A percentile compares a stretch with the other conserved stretches of the same genome.
phyloP scores from a whole-genome alignment of 2,329 filamentous ascomycete species.

The Cadophora malorum region DNA sequence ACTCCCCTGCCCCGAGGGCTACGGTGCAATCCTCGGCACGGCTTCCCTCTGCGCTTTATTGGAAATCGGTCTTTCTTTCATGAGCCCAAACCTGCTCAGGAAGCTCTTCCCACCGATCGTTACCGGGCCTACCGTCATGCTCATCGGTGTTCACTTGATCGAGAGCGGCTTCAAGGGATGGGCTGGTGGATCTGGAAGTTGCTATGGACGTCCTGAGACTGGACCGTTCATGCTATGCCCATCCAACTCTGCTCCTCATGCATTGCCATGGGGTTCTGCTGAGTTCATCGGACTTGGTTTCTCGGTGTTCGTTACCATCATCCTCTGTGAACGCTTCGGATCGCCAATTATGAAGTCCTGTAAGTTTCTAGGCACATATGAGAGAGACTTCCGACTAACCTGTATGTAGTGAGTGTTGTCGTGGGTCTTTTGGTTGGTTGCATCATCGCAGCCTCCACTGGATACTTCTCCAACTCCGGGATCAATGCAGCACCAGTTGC shows the following conservation, averaged over 20 bases:
- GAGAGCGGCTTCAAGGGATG: constrained; percentile 76
- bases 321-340: constrained; percentile 81
- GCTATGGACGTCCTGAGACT: constrained; percentile 54
- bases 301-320: constrained; percentile 79
- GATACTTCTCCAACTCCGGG: constrained; percentile 77
- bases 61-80: constrained; percentile 77
- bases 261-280: constrained; percentile 78
- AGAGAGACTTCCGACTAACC: not conserved
- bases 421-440: constrained; percentile 77
- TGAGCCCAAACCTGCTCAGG: constrained; percentile 71
- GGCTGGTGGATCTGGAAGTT: constrained; percentile 75
- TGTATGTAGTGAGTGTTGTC: constrained; percentile 58
- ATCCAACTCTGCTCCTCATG: constrained; percentile 69
- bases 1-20: constrained; percentile 77
- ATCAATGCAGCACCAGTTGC: constrained; percentile 75
- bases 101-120: constrained; percentile 81
- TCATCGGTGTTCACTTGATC: constrained; percentile 78
- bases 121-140: constrained; percentile 73
- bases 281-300: constrained; percentile 84
- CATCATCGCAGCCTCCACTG: constrained; percentile 77
- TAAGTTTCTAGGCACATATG: not conserved
- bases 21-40: constrained; percentile 78
- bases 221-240: constrained; percentile 70
- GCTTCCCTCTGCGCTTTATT: constrained; percentile 68
- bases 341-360: constrained; percentile 77